A percentile compares a stretch with the other conserved stretches of the same genome.
Conservation (phyloP, 169 alveolate species). For the Babesia bovis region DNA sequence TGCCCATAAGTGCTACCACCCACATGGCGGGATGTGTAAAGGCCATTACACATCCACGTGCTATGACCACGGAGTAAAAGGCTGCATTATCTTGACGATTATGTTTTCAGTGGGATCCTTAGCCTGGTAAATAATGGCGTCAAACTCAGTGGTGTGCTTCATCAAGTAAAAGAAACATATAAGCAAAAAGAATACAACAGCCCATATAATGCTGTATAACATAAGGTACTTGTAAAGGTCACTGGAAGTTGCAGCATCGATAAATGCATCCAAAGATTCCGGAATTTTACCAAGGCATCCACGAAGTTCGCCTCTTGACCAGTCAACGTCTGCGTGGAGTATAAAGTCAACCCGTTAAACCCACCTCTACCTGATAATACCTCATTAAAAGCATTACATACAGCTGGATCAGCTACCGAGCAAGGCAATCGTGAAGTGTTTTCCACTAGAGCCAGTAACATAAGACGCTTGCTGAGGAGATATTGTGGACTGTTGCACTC, state of each 20-base stretch:
- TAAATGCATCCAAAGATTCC: constrained; percentile 27
- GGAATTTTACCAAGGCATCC: constrained; percentile 63
- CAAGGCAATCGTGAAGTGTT: constrained; percentile 21
- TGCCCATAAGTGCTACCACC: background rate
- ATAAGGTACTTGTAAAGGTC: constrained; percentile 62
- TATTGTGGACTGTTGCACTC: constrained; percentile 61
- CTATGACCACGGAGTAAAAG: constrained; percentile 66
- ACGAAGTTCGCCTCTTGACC: constrained; percentile 29
- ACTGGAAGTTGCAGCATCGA: constrained; percentile 43
- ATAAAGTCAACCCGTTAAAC: background rate
- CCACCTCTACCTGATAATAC: constrained; percentile 28
- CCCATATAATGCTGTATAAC: constrained; percentile 52
- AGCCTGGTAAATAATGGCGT: constrained; percentile 68
- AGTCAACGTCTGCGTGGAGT: constrained; percentile 24
- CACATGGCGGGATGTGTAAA: too few relatives aligned
- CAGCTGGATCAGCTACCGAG: constrained; percentile 50
- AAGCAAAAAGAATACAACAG: constrained; percentile 36
- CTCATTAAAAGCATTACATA: constrained; percentile 60
- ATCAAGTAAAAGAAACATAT: constrained; percentile 57
- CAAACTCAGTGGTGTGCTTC: constrained; percentile 58
- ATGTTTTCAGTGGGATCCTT: constrained; percentile 55
- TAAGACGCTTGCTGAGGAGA: constrained; percentile 40
- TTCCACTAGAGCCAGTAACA: constrained; percentile 49
- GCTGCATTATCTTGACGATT: constrained; percentile 52
- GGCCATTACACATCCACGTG: too few relatives aligned